Evolutionary conservation across 805 yeast genomes (phyloP).

Genomic region (Hanseniaspora occidentalis): DNA sequence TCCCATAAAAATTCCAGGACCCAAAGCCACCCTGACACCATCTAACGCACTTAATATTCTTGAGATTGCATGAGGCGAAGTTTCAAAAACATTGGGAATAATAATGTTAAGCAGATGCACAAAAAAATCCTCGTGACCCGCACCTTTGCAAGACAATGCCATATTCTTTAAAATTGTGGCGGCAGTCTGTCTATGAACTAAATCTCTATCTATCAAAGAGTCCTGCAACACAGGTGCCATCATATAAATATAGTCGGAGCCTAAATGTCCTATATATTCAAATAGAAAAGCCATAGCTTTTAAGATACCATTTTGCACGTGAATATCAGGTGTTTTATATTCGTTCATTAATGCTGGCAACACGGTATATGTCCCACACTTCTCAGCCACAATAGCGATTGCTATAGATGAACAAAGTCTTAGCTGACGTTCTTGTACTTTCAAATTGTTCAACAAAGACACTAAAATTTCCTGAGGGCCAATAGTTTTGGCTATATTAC

Average conservation of each 20-base stretch:
- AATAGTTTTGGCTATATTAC: slow-evolving; percentile 77
- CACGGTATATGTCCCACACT: slow-evolving; percentile 86
- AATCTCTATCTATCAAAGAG: slow-evolving; percentile 81
- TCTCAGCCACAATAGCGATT: slow-evolving; percentile 89
- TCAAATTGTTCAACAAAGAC: slow-evolving; percentile 67
- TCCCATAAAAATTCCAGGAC: slow-evolving; percentile 60
- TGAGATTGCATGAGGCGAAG: slow-evolving; percentile 87
- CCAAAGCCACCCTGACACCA: slow-evolving; percentile 57
- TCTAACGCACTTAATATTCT: slow-evolving; percentile 75
- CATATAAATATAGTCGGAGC: slow-evolving; percentile 72
- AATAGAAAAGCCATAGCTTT: slow-evolving; percentile 85
- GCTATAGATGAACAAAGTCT: slow-evolving; percentile 98
- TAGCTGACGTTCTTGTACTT: slow-evolving; percentile 90
- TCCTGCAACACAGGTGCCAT: slow-evolving; percentile 72
- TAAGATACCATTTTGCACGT: slow-evolving; percentile 90
- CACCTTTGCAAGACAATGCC: slow-evolving; percentile 66
- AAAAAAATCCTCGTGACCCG: slow-evolving; percentile 71
- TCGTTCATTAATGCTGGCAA: slow-evolving; percentile 94
- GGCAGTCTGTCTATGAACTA: slow-evolving; percentile 91
- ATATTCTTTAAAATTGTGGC: slow-evolving; percentile 76
- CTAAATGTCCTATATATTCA: slow-evolving; percentile 76
- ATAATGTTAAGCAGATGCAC: slow-evolving; percentile 69
- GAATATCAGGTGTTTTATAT: slow-evolving; percentile 79
- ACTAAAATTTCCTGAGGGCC: slow-evolving; percentile 94
- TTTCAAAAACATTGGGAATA: slow-evolving; percentile 83